Conservation (phyloP, 2,329 filamentous ascomycete species). For the Myriosclerotinia duriaeana region DNA sequence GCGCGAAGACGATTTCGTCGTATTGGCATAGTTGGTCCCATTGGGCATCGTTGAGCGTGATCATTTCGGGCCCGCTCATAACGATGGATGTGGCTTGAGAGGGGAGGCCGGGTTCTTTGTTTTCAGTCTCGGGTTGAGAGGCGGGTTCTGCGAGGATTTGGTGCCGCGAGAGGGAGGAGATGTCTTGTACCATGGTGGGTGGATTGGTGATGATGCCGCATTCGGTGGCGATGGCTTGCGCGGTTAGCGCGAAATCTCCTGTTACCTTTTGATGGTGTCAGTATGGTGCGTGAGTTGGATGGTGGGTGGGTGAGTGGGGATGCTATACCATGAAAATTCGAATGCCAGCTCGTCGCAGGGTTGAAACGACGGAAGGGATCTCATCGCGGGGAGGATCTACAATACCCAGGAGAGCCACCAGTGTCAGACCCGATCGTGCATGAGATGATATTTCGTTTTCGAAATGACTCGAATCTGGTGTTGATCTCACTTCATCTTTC, state of each 20-base stretch:
- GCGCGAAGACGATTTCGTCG: constrained; percentile 70
- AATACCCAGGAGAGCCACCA: constrained; percentile 56
- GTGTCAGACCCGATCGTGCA: constrained; percentile 48
- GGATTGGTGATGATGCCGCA: constrained; percentile 63
- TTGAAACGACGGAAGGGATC: constrained; percentile 55
- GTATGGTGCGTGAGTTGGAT: not conserved
- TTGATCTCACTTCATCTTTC: constrained; percentile 21
- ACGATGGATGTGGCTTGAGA: constrained; percentile 49
- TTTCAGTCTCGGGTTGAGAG: not conserved
- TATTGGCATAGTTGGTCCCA: constrained; percentile 65
- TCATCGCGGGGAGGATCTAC: constrained; percentile 58
- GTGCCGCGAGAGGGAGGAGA: constrained; percentile 18
- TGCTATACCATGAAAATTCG: constrained; percentile 64
- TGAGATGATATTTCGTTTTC: constrained; percentile 56
- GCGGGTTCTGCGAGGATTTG: constrained; percentile 1
- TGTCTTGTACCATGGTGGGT: constrained; percentile 26
- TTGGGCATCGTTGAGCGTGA: constrained; percentile 61
- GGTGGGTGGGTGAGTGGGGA: too few species aligned
- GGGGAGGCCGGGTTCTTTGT: not conserved
- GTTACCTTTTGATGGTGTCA: constrained; percentile 46
- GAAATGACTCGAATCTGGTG: constrained; percentile 42
- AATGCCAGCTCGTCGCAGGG: constrained; percentile 65
- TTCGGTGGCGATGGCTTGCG: constrained; percentile 66
- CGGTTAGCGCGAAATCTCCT: constrained; percentile 72
- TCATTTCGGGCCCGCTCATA: constrained; percentile 63